A percentile compares a stretch with the other conserved stretches of the same genome.
Conservation (phyloP, 345 rosid species). For the Pistacia atlantica region DNA sequence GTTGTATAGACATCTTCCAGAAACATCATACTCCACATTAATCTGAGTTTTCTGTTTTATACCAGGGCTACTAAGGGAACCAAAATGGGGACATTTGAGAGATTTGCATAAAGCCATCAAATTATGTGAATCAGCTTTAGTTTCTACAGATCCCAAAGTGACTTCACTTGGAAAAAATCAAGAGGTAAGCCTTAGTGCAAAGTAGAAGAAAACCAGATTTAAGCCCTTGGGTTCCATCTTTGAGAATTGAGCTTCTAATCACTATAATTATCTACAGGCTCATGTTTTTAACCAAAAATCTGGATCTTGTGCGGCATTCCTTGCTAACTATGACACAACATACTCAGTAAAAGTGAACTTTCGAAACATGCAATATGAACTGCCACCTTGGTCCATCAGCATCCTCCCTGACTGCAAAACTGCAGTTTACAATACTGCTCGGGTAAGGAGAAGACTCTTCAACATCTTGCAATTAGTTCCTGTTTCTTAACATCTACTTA, state of each 20-base stretch:
- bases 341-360: constrained; percentile 59
- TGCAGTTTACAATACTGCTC: constrained; percentile 77
- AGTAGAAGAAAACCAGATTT: not conserved
- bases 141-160: constrained; percentile 61
- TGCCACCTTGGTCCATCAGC: constrained; percentile 95
- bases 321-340: constrained; percentile 62
- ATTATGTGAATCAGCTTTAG: constrained; percentile 78
- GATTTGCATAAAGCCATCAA: constrained; percentile 88
- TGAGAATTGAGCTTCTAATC: not conserved
- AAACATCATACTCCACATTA: not conserved
- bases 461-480: not conserved
- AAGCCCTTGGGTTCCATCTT: not conserved
- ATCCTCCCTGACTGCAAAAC: constrained; percentile 91
- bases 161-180: constrained; percentile 67
- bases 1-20: not conserved
- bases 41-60: constrained; percentile 2
- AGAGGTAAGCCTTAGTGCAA: constrained; percentile 46
- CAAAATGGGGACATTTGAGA: constrained; percentile 90
- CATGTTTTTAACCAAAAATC: constrained; percentile 59
- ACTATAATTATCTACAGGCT: constrained; percentile 48
- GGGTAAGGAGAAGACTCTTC: constrained; percentile 39
- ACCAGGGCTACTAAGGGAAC: constrained; percentile 69
- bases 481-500: not conserved
- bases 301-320: constrained; percentile 76
- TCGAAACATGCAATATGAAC: constrained; percentile 55